A percentile compares a stretch with the other conserved stretches of the same genome.
Evolutionary conservation across 2,329 filamentous ascomycete species (phyloP).

Genomic region (Aureobasidium subglaciale): DNA sequence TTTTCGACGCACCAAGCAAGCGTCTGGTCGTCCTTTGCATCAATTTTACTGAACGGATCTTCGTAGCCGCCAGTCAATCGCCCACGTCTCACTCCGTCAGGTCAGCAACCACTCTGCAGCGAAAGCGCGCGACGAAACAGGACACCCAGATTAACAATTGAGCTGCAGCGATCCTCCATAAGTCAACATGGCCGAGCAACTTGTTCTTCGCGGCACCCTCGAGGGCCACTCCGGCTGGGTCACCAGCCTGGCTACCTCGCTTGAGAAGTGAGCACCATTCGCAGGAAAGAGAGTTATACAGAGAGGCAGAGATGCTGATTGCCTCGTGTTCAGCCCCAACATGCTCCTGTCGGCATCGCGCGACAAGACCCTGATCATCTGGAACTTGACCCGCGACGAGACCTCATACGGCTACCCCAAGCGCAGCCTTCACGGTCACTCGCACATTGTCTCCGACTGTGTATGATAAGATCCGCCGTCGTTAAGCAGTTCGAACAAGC

Average conservation of each 20-base stretch:
- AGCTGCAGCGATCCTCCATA: constrained; percentile 9
- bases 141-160: neutral
- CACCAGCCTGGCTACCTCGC: constrained; percentile 94
- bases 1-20: neutral
- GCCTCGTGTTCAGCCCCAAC: constrained; percentile 64
- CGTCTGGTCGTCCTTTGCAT: neutral
- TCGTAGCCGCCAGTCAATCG: constrained; percentile 14
- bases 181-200: constrained; percentile 32
- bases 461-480: constrained; percentile 54
- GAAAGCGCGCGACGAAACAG: neutral
- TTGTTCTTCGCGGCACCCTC: constrained; percentile 38
- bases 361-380: constrained; percentile 99
- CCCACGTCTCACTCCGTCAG: constrained; percentile 15
- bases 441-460: constrained; percentile 99
- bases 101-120: neutral
- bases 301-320: constrained; percentile 25
- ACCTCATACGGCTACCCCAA: constrained; percentile 98
- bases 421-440: constrained; percentile 97
- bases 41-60: neutral
- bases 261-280: constrained; percentile 75
- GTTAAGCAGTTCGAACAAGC: neutral
- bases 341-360: constrained; percentile 97
- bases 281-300: constrained; percentile 16
- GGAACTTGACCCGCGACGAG: constrained; percentile 99
- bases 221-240: constrained; percentile 98